phyloP scores from a whole-genome alignment of 352 stramenopile genomes.

The Phytophthora tubulina region DNA sequence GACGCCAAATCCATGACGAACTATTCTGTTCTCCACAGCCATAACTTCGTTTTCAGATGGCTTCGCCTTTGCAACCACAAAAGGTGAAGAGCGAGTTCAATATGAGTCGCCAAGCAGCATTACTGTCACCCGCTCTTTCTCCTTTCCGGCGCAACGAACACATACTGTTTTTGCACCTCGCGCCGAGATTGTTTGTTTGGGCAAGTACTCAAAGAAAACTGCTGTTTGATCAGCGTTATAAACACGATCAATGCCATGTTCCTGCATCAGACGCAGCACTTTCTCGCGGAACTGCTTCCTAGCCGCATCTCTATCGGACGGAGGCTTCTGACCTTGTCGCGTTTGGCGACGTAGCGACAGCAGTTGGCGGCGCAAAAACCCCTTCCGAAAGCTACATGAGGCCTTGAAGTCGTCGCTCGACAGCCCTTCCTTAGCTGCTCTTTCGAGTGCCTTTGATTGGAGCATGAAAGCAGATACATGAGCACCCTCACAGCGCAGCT shows the following conservation, averaged over 20 bases:
- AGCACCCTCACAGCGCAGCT: not conserved
- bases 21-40: not conserved
- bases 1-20: conserved; percentile 35
- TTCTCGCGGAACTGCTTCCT: conserved; percentile 2
- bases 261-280: conserved; percentile 3
- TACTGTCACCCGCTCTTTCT: conserved; percentile 31
- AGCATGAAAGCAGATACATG: conserved; percentile 41
- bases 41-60: conserved; percentile 1
- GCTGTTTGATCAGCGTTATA: conserved; percentile 36
- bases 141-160: conserved; percentile 29
- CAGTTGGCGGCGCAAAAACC: conserved; percentile 28
- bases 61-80: conserved; percentile 30
- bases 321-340: conserved; percentile 7
- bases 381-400: not conserved
- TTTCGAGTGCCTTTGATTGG: conserved; percentile 21
- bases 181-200: conserved; percentile 37
- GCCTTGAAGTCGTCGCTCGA: conserved; percentile 5
- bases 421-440: conserved; percentile 10
- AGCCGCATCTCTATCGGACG: conserved; percentile 3
- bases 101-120: conserved; percentile 41
- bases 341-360: conserved; percentile 24
- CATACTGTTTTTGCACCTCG: conserved; percentile 36
- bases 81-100: conserved; percentile 17
- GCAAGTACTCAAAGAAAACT: conserved; percentile 45
- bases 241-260: conserved; percentile 22